Evolutionary conservation across 2,329 filamentous ascomycete genomes (phyloP), one percentile per base, ranked within the genome.

Genomic region (Pseudofabraea citricarpa): DNA sequence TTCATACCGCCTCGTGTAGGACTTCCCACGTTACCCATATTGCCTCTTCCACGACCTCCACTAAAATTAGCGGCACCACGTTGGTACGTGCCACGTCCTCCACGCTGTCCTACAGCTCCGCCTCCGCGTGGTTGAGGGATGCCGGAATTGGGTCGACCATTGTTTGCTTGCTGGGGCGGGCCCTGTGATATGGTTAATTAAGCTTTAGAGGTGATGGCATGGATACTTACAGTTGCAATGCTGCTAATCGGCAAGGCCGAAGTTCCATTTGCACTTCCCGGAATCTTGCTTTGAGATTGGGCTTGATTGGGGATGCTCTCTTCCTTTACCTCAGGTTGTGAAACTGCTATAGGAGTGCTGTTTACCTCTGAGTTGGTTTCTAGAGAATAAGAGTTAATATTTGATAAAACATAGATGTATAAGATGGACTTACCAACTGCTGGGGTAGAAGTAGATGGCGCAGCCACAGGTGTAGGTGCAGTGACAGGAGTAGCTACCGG

Each of bases 1-100:
- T 62, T 64, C 47, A 63, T 38, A 5, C 57, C 56, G 16, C 59
- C 58, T 45, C 58, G 46, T 40, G 37, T 46, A 26, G 48, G 49
- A n/a, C 46, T 44, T 23, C 43, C 26, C 37, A 45, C 50, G 36
- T 40, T 47, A 22, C 43, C 26, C 37, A 45, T 49, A 36, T 40
- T 47, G 18, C 58, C 59, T 51, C 58, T 52, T 29, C 59, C 58
- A 40, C 60, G 47, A n/a, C 50, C 54, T 12, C 48, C 44, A 21
- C 50, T 46, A 19, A 36, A 35, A 36, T 40, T 37, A 15, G 22
- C 29, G n/a, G 40, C 43, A 35, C 42, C 46, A 19, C 33, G 35
- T 44, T 41, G 46, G 37, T 56, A 52, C n/a, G 47, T 38, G 12
- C 48, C 51, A 40, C 56, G 53, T 22, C 56, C 49, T 38, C 51